Base-by-base conservation (phyloP, 805 yeast species). In the Barnettozyma populi region DNA sequence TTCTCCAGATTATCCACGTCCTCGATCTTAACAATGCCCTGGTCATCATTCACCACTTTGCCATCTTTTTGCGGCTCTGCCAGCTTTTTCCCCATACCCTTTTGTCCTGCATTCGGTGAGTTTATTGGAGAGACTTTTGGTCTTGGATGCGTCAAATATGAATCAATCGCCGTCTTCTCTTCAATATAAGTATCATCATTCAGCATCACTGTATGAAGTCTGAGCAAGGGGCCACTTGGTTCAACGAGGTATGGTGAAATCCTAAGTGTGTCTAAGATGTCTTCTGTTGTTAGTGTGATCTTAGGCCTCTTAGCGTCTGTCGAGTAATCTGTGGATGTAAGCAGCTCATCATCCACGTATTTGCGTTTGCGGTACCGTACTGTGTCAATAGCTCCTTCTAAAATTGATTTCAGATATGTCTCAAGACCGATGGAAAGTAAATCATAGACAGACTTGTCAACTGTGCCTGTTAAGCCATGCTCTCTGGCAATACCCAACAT, bases 401-500 rank as follows among this genome's bases (percentile, higher is more conserved):
- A 66, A 10, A 90, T 70, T 50, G 80, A 78, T 57, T 84, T 86
- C 53, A 94, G 66, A 66, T 90, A 92, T 31, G 77, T 72, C 60
- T 92, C 97, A 38, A 94, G 69, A 0, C 97, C 97, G n/a, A 86
- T 65, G 20, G 82, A 70, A 52, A 90, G 63, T 18, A 94, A 69
- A 47, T 90, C 95, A n/a, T 86, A 77, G 6, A 85, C 86, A 19
- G 80, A 82, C n/a, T 82, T 75, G 40, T 80, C 82, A n/a, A 92
- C 73, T 14, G 82, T 79, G 1, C 96, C 96, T 0, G 90, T 74
- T 8, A 94, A 69, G 0, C 99, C 99, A 61, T 89, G 81, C 59
- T 94, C 98, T 57, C 97, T 75, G 54, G 94, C 84, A 9, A 86
- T 81, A 59, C 96, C 94, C 19, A 82, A 67, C 74, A 94, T 81